Evolutionary conservation across 192 early-diverging fungal genomes (phyloP).

Genomic region (Coemansia sp.): DNA sequence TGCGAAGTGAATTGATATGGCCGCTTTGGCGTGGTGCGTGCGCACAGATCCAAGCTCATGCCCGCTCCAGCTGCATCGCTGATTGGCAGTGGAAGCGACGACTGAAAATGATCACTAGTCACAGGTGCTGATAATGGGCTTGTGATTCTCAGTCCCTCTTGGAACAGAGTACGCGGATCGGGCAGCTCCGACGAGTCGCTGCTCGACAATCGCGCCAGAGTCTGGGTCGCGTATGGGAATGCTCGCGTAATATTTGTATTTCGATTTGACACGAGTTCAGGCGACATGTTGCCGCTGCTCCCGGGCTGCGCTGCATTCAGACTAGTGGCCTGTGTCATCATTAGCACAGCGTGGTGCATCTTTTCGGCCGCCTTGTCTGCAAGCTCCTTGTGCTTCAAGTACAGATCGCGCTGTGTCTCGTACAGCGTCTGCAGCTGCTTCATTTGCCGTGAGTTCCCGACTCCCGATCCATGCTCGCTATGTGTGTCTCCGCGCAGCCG

Average conservation of each 20-base stretch:
- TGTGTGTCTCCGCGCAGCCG: not conserved
- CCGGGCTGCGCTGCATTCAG: not conserved
- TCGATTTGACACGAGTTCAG: not conserved
- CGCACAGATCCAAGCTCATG: not conserved
- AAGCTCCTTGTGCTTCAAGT: conserved; percentile 24
- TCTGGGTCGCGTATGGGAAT: not conserved
- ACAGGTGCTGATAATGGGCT: not conserved
- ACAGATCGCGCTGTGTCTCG: conserved; percentile 16
- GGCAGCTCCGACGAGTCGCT: not conserved
- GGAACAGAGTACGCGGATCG: not conserved
- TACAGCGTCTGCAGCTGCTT: conserved; percentile 11
- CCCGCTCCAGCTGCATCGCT: not conserved
- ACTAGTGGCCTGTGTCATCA: not conserved
- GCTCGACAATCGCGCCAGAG: not conserved
- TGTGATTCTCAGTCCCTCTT: not conserved
- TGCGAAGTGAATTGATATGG: conserved; percentile 29
- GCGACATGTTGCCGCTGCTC: not conserved
- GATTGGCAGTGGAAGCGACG: not conserved
- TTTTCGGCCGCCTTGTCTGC: conserved; percentile 26
- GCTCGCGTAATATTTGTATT: not conserved
- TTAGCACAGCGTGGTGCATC: conserved; percentile 27
- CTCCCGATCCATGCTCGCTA: not conserved
- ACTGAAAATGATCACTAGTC: not conserved
- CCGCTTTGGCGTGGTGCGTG: not conserved
- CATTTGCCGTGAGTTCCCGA: not conserved